Evolutionary conservation across 1,284 basidiomycete genomes (phyloP).

Genomic region (Somion occarium): DNA sequence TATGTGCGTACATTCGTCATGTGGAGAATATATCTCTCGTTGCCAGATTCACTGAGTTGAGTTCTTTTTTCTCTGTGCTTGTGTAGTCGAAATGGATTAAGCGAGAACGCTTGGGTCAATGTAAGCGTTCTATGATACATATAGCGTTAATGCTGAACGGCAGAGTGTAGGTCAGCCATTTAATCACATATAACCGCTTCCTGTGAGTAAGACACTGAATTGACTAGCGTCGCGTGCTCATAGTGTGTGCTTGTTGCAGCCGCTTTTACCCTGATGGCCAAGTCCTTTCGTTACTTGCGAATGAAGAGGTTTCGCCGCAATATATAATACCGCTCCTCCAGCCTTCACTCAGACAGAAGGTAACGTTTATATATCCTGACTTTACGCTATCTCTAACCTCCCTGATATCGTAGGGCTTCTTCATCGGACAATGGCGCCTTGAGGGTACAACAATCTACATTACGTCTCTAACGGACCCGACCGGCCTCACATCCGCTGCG

Average conservation of each 20-base stretch:
- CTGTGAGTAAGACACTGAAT: conserved; percentile 54
- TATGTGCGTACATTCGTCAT: conserved; percentile 45
- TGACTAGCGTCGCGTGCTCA: neutral
- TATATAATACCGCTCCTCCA: conserved; percentile 77
- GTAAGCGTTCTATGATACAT: conserved; percentile 35
- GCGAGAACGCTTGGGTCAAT: conserved; percentile 81
- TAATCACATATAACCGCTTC: conserved; percentile 82
- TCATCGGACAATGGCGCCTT: conserved; percentile 66
- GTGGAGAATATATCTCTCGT: conserved; percentile 4
- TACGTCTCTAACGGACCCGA: conserved; percentile 54
- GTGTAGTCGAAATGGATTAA: conserved; percentile 66
- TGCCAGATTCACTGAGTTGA: neutral
- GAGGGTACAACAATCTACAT: conserved; percentile 54
- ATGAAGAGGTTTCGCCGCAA: conserved; percentile 72
- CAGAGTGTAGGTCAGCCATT: conserved; percentile 53
- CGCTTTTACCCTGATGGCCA: conserved; percentile 87
- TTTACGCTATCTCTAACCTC: neutral
- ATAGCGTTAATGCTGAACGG: neutral
- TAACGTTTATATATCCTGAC: conserved; percentile 18
- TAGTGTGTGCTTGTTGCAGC: no score
- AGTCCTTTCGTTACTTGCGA: conserved; percentile 83
- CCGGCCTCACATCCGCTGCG: conserved; percentile 1
- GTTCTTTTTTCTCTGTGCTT: conserved; percentile 8
- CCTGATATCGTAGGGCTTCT: conserved; percentile 48
- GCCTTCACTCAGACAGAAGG: conserved; percentile 78